Evolutionary conservation across 2,329 filamentous ascomycete species (phyloP).

Genomic region (Alternaria sp.): DNA sequence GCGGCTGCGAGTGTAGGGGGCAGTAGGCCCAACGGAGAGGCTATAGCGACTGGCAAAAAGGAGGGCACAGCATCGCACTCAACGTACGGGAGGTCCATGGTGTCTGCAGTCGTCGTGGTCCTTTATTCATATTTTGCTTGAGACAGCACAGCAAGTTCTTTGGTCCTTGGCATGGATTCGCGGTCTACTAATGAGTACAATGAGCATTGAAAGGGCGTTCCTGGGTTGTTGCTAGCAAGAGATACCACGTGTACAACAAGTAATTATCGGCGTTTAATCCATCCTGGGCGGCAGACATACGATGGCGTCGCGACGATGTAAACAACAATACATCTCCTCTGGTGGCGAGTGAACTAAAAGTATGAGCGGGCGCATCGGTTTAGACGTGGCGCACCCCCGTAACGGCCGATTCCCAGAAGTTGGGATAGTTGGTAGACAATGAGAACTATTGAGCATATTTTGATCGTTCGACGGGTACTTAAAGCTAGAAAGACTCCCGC

Average conservation of each 20-base stretch:
- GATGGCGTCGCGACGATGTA: background rate
- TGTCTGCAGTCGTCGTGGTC: background rate
- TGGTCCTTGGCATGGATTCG: background rate
- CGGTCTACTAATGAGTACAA: background rate
- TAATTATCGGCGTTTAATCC: background rate
- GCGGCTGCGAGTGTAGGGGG: conserved; percentile 28
- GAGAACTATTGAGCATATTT: conserved; percentile 10
- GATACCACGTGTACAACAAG: conserved; percentile 8
- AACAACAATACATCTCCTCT: background rate
- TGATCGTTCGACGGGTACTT: background rate
- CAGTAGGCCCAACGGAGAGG: conserved; percentile 20
- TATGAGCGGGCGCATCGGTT: background rate
- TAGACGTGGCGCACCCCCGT: background rate
- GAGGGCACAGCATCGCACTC: conserved; percentile 6
- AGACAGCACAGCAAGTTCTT: background rate
- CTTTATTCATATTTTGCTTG: background rate
- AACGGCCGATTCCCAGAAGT: background rate
- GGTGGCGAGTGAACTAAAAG: background rate
- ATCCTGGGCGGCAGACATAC: background rate
- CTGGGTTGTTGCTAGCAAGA: background rate
- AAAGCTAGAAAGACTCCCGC: background rate
- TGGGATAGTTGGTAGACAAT: background rate
- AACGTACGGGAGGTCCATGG: background rate
- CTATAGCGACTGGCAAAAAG: conserved; percentile 16
- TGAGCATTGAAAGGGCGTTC: conserved; percentile 1